Evolutionary conservation across 108 stramenopile species (phyloP).

Genomic region (Cyclotella baltica): DNA sequence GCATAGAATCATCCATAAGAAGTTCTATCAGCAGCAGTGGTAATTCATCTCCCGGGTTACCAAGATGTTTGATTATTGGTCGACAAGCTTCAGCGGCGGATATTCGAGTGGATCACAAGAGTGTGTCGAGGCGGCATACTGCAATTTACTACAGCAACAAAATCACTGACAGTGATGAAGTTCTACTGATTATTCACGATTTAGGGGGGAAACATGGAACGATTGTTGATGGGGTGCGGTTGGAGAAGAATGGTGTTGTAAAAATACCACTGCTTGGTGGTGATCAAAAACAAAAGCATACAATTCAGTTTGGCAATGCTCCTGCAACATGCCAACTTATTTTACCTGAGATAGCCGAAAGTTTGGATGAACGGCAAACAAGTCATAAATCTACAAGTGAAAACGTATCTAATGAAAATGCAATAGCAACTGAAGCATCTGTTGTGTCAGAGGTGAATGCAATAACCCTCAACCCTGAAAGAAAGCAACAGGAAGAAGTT

Average conservation of each 20-base stretch:
- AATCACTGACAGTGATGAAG: not conserved
- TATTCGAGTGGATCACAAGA: slow-evolving; percentile 70
- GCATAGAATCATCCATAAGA: not conserved
- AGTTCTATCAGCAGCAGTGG: not conserved
- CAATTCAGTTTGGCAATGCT: slow-evolving; percentile 48
- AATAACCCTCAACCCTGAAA: not conserved
- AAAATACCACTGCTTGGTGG: slow-evolving; percentile 24
- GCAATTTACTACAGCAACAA: slow-evolving; percentile 52
- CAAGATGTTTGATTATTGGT: slow-evolving; percentile 59
- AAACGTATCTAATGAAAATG: not conserved
- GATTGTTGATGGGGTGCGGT: slow-evolving; percentile 46
- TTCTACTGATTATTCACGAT: slow-evolving; percentile 57
- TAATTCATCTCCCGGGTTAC: not conserved
- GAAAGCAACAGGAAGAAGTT: not conserved
- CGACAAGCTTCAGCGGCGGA: slow-evolving; percentile 68
- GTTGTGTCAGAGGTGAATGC: slow-evolving; percentile 1
- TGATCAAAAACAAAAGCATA: slow-evolving; percentile 14
- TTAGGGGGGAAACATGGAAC: slow-evolving; percentile 78
- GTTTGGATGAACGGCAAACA: slow-evolving; percentile 5
- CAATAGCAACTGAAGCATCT: not conserved
- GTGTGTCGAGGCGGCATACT: slow-evolving; percentile 73
- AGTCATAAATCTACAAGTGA: not conserved
- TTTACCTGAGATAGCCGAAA: not conserved
- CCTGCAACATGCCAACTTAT: slow-evolving; percentile 33
- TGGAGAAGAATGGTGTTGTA: slow-evolving; percentile 51